Evolutionary conservation across 2,329 filamentous ascomycete genomes (phyloP).

Genomic region (Botrytis sinoallii): DNA sequence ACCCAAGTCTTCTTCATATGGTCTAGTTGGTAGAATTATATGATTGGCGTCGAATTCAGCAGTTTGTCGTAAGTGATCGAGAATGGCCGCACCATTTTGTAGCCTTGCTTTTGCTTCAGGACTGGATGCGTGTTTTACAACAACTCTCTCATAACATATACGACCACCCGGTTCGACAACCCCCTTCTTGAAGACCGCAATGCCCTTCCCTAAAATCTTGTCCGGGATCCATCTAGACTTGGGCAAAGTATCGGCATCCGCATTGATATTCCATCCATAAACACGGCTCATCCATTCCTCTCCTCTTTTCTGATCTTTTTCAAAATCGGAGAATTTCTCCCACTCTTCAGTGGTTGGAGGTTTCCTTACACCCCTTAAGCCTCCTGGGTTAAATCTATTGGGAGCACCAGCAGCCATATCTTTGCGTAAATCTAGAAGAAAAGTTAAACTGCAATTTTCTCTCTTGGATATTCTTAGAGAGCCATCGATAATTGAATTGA

Average conservation of each 20-base stretch:
- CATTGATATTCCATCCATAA: neutral
- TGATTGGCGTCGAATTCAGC: rapidly evolving
- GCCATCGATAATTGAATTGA: neutral
- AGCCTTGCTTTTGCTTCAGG: neutral
- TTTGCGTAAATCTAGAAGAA: neutral
- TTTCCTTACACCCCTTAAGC: neutral
- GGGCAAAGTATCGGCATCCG: rapidly evolving
- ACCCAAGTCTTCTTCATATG: neutral
- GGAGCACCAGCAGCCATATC: neutral
- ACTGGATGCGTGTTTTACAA: neutral
- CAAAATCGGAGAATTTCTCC: neutral
- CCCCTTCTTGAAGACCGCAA: neutral
- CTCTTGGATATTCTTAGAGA: neutral
- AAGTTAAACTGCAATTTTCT: neutral
- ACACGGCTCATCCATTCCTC: neutral
- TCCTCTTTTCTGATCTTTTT: neutral
- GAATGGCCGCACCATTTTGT: neutral
- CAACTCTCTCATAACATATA: neutral
- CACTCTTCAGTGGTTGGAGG: constrained; percentile 1
- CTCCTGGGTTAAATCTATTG: neutral
- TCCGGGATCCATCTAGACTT: neutral
- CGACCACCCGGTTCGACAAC: rapidly evolving
- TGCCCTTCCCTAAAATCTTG: neutral
- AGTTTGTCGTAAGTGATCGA: neutral
- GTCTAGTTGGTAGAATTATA: neutral